Evolutionary conservation across 1,139 yeast genomes (phyloP), one percentile per base, ranked within the genome.

Genomic region (Geotrichum candidum): DNA sequence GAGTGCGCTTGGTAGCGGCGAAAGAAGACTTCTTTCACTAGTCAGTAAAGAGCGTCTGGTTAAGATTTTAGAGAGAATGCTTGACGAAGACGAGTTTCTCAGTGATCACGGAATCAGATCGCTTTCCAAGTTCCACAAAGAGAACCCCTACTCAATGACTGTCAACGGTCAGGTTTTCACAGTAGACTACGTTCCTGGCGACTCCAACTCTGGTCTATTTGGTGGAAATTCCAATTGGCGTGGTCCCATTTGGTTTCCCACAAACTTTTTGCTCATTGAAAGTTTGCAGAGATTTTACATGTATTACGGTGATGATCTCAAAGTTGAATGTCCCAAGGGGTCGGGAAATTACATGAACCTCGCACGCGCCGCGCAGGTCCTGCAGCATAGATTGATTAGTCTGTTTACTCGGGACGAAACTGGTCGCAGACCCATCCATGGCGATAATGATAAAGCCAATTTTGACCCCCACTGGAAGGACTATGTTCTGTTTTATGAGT

Each of bases 181-280:
- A 50, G 96, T 92, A 45, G 84, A 83, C 65, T 92, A 92, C 75
- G 83, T 91, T 63, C 90, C 97, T 1, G 98, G 96, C 25, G 98
- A 92, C 74, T 88, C 96, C 25, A 95, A 90, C 72, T 87, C 96
- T 2, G 97, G 97, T 11, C 83, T 92, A 84, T 92, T 92, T 81
- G 98, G 98, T 62, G 98, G 98, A 67, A 92, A 92, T 73, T 90
- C 97, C 35, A 92, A 91, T 75, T 92, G 98, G 98, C 82, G 98
- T 75, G 98, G 98, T 4, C 97, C 98, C n/a, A 90, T 92, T 70
- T 92, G 98, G 98, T 90, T 92, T 80, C 97, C 98, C 27, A 90
- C 91, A 13, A 91, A 89, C 71, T 92, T 92, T 75, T 78, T 92
- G 66, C 78, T 92, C 58, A 91, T 91, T 63, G 98, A 92, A 77